Evolutionary conservation across 306 rosid species (phyloP).

Genomic region (Acacia acuminata): DNA sequence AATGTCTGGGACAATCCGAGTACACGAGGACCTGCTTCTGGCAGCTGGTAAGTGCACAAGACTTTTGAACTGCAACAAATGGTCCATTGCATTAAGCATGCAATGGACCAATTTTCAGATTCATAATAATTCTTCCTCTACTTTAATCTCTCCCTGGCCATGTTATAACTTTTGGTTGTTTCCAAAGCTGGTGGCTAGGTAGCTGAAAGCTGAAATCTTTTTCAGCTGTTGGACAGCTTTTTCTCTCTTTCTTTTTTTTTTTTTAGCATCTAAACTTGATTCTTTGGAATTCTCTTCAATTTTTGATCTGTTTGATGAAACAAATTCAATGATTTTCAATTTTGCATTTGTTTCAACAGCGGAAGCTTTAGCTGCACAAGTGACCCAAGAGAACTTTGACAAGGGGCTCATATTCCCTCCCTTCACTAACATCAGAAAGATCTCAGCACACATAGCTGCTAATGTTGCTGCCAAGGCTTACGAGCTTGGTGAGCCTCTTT

Average conservation of each 20-base stretch:
- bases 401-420: slow-evolving; percentile 94
- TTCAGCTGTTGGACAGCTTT: not conserved
- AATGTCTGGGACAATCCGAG: slow-evolving; percentile 90
- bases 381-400: slow-evolving; percentile 61
- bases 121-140: not conserved
- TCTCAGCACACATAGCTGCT: slow-evolving; percentile 96
- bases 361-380: slow-evolving; percentile 87
- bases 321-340: not conserved
- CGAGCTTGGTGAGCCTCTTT: slow-evolving; percentile 69
- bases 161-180: not conserved
- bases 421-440: slow-evolving; percentile 81
- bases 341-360: slow-evolving; percentile 58
- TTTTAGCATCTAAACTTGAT: not conserved
- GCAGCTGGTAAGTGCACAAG: slow-evolving; percentile 80
- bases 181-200: not conserved
- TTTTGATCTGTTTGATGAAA: not conserved
- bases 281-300: not conserved
- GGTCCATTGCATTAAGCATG: not conserved
- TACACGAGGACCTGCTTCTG: slow-evolving; percentile 87
- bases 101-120: not conserved
- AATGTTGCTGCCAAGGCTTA: slow-evolving; percentile 85
- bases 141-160: not conserved
- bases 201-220: not conserved
- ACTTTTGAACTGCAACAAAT: slow-evolving; percentile 19
- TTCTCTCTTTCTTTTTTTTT: not conserved